These are phyloP conservation scores for Heritiera littoralis DNA, from an alignment of 345 rosid genomes.

Conservation along the genomic window DNA sequence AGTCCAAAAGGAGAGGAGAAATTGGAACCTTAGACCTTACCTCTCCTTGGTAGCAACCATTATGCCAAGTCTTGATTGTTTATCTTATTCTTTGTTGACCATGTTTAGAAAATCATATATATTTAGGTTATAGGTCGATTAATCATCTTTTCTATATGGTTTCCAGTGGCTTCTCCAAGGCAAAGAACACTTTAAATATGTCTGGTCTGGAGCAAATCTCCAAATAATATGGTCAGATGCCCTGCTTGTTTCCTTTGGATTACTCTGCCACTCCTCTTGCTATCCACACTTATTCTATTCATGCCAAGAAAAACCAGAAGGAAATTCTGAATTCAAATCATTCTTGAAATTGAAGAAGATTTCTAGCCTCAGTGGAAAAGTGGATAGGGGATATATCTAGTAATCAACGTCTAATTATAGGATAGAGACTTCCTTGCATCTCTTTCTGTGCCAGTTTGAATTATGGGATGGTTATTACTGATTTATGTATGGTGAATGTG, in stretches of 20 bases:
- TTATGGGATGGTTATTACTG: neutral
- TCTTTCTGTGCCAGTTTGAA: neutral
- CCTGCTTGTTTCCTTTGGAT: constrained; percentile 4
- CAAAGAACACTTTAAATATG: neutral
- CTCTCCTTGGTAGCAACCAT: neutral
- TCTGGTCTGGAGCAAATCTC: no score
- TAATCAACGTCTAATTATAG: constrained; percentile 7
- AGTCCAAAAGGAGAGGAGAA: neutral
- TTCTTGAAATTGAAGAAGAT: neutral
- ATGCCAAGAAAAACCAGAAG: neutral
- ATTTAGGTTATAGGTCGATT: neutral
- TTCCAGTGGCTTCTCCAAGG: neutral
- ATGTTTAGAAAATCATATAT: neutral
- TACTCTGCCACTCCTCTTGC: neutral
- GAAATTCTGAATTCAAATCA: neutral
- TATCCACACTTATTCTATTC: neutral
- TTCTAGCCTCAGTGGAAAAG: neutral
- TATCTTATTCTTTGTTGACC: neutral
- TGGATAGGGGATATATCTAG: neutral
- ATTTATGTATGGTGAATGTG: neutral
- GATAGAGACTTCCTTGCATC: constrained; percentile 1
- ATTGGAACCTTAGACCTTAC: neutral
- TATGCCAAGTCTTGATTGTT: neutral
- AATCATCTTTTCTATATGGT: constrained; percentile 9
- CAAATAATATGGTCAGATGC: neutral